Evolutionary conservation across 1,139 yeast species (phyloP).

Genomic region (Candida tropicalis): DNA sequence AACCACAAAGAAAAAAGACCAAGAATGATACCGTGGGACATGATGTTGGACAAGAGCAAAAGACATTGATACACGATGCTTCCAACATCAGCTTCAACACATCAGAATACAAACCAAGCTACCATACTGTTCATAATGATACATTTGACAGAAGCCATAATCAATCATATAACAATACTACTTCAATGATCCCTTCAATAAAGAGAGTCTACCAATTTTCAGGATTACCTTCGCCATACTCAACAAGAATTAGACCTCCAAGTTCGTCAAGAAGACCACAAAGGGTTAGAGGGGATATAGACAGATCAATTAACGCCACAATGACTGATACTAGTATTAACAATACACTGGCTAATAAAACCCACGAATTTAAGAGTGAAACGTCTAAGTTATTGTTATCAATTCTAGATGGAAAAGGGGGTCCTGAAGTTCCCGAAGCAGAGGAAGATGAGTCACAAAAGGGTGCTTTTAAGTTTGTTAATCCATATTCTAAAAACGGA

Average conservation of each 20-base stretch:
- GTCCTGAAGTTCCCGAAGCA: slow-evolving; percentile 9
- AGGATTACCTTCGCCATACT: slow-evolving; percentile 66
- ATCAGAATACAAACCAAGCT: slow-evolving; percentile 44
- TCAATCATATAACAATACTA: slow-evolving; percentile 17
- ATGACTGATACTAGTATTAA: not conserved
- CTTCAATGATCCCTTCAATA: slow-evolving; percentile 32
- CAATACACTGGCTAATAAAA: slow-evolving; percentile 6
- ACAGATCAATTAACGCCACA: slow-evolving; percentile 8
- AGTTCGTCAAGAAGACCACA: slow-evolving; percentile 18
- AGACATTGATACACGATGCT: slow-evolving; percentile 12
- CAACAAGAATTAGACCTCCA: slow-evolving; percentile 48
- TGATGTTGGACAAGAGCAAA: slow-evolving; percentile 13
- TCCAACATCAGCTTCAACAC: slow-evolving; percentile 27
- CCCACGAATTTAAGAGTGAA: slow-evolving; percentile 43
- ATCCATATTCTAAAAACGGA: slow-evolving; percentile 15
- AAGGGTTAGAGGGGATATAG: slow-evolving; percentile 11
- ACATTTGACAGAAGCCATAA: slow-evolving; percentile 28
- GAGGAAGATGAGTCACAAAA: slow-evolving; percentile 8
- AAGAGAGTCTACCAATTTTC: slow-evolving; percentile 63
- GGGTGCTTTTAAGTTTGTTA: slow-evolving; percentile 14
- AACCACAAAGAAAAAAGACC: slow-evolving; percentile 8
- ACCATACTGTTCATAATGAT: slow-evolving; percentile 33
- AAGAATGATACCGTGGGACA: not conserved
- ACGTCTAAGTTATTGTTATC: slow-evolving; percentile 70
- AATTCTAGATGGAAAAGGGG: slow-evolving; percentile 50